phyloP scores from a whole-genome alignment of 805 yeast genomes.

The Helenozyma baotianmanensis region DNA sequence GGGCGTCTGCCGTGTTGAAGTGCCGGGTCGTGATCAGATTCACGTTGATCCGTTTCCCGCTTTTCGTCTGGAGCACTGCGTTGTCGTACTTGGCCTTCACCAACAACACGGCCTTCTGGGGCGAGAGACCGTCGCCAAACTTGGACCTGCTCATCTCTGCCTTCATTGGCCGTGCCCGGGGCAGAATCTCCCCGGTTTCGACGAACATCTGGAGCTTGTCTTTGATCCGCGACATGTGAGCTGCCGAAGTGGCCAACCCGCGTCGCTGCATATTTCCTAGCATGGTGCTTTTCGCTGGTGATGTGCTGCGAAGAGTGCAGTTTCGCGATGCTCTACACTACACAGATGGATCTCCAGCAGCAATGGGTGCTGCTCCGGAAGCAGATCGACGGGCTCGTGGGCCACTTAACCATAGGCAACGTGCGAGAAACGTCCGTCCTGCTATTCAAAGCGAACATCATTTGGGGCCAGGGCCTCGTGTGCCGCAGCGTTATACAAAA shows the following conservation, averaged over 20 bases:
- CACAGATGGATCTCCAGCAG: neutral
- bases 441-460: slow-evolving; percentile 53
- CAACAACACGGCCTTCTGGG: slow-evolving; percentile 23
- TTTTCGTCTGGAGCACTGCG: slow-evolving; percentile 17
- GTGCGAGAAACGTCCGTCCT: slow-evolving; percentile 44
- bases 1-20: slow-evolving; percentile 17
- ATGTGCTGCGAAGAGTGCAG: no score
- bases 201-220: slow-evolving; percentile 22
- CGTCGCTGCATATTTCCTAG: no score
- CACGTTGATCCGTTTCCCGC: slow-evolving; percentile 23
- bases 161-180: no score
- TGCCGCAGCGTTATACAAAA: slow-evolving; percentile 54
- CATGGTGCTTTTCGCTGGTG: no score
- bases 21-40: slow-evolving; percentile 20
- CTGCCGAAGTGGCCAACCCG: no score
- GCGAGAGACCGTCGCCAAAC: slow-evolving; percentile 4
- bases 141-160: no score
- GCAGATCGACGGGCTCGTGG: slow-evolving; percentile 45
- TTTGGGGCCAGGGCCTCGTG: slow-evolving; percentile 58
- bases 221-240: slow-evolving; percentile 9
- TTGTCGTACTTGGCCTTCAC: slow-evolving; percentile 29
- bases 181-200: slow-evolving; percentile 21
- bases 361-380: slow-evolving; percentile 52
- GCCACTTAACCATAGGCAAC: slow-evolving; percentile 42
- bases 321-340: no score